phyloP scores from a whole-genome alignment of 2,329 filamentous ascomycete genomes.

The Sclerotiophoma versabilis region DNA sequence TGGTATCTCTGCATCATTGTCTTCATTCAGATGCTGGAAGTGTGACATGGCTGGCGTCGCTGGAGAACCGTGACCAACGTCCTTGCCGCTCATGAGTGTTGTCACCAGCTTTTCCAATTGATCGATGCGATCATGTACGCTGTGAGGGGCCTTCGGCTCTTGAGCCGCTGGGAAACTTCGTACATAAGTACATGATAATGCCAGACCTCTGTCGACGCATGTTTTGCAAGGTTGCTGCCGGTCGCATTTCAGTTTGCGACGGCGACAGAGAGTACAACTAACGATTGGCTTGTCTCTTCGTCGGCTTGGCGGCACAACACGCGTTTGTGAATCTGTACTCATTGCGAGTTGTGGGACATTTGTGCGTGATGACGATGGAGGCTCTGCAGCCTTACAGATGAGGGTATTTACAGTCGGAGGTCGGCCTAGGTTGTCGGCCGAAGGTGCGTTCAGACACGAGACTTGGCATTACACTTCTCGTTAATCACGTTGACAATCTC shows the following conservation, averaged over 20 bases:
- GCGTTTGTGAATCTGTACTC: conserved; percentile 24
- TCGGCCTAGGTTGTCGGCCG: conserved; percentile 4
- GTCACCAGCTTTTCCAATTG: conserved; percentile 48
- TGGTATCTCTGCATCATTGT: conserved; percentile 24
- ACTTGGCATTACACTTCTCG: background rate
- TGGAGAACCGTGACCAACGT: conserved; percentile 11
- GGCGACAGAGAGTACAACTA: conserved; percentile 28
- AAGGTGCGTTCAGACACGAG: background rate
- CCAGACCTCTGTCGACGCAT: conserved; percentile 46
- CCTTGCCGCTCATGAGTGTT: conserved; percentile 41
- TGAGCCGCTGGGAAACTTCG: conserved; percentile 27
- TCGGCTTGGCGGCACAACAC: conserved; percentile 34
- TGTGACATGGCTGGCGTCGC: conserved; percentile 4
- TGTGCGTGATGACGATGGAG: background rate
- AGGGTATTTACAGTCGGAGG: background rate
- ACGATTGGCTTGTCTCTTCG: conserved; percentile 41
- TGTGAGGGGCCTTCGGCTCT: conserved; percentile 35
- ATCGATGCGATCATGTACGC: conserved; percentile 47
- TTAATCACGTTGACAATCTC: background rate
- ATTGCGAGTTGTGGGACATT: conserved; percentile 11
- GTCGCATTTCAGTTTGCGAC: conserved; percentile 45
- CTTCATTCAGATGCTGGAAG: conserved; percentile 18
- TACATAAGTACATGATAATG: conserved; percentile 44
- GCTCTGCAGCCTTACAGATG: background rate
- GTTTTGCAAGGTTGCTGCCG: conserved; percentile 47